A percentile compares a stretch with the other conserved stretches of the same genome.
phyloP scores from a whole-genome alignment of 2,329 filamentous ascomycete genomes.

The Berkeleyomyces basicola region DNA sequence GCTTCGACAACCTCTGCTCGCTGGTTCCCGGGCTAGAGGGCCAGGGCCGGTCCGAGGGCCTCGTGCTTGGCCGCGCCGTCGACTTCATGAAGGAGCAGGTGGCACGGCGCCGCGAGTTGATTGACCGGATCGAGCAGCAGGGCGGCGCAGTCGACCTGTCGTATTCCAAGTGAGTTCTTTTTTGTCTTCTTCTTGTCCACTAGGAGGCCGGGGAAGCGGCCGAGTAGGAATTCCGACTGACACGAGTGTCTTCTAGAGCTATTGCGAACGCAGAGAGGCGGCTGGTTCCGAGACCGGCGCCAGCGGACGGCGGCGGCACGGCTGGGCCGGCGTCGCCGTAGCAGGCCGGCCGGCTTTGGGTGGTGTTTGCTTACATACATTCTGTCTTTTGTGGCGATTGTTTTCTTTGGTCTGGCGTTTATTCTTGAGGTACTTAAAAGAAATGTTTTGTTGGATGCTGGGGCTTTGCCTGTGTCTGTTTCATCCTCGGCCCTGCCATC shows the following conservation, averaged over 20 bases:
- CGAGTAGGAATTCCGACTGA: background rate
- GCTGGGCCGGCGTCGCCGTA: background rate
- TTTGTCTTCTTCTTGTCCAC: background rate
- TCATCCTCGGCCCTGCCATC: background rate
- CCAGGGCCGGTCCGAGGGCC: constrained; percentile 68
- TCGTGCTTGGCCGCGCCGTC: constrained; percentile 59
- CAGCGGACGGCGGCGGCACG: background rate
- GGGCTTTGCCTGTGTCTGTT: background rate
- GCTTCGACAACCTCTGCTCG: constrained; percentile 65
- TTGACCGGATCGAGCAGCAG: constrained; percentile 40
- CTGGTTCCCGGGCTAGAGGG: constrained; percentile 70
- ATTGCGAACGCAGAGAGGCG: constrained; percentile 9
- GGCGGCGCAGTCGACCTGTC: constrained; percentile 35
- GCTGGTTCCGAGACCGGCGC: constrained; percentile 1
- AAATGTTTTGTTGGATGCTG: background rate
- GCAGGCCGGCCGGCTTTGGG: background rate
- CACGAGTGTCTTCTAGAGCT: background rate
- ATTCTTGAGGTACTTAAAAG: background rate
- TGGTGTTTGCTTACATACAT: background rate
- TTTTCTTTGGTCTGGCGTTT: background rate
- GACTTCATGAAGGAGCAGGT: constrained; percentile 48
- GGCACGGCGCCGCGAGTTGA: constrained; percentile 38
- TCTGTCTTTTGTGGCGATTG: constrained; percentile 2
- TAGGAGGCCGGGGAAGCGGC: background rate
- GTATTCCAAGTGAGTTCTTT: constrained; percentile 8